These are phyloP conservation scores for Suhomyces vadensis DNA, from an alignment of 805 yeast genomes.

Conservation along the genomic window DNA sequence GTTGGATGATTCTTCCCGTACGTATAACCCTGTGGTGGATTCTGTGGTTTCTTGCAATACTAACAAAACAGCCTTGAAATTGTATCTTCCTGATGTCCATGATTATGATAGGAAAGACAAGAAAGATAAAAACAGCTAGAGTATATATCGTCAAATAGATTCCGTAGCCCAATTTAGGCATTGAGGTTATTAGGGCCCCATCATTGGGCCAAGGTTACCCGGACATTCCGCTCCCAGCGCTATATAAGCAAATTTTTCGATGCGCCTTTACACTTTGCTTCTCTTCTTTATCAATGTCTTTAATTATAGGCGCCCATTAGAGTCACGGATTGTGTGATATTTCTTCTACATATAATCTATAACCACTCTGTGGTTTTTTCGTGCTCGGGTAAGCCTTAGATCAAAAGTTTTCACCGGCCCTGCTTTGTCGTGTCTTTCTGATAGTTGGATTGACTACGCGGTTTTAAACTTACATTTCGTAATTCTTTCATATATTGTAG, in stretches of 20 bases:
- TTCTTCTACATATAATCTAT: conserved; percentile 49
- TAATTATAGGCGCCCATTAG: conserved; percentile 78
- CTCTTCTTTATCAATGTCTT: conserved; percentile 44
- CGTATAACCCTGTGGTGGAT: conserved; percentile 15
- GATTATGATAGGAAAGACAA: conserved; percentile 51
- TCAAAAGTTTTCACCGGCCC: conserved; percentile 53
- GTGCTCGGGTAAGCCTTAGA: conserved; percentile 98
- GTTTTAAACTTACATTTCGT: conserved; percentile 66
- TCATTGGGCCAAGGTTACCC: conserved; percentile 10
- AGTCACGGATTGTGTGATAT: conserved; percentile 59
- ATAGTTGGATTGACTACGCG: conserved; percentile 58
- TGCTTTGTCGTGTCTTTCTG: conserved; percentile 54
- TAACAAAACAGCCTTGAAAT: conserved; percentile 39
- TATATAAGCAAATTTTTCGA: conserved; percentile 9
- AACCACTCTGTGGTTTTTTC: conserved; percentile 50
- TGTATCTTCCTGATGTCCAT: conserved; percentile 56
- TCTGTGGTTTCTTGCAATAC: conserved; percentile 11
- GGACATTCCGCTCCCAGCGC: conserved; percentile 4
- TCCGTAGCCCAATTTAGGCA: too few species aligned
- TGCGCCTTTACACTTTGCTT: conserved; percentile 12
- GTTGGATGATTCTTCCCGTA: conserved; percentile 54
- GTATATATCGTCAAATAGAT: too few species aligned
- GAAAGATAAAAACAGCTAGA: background rate
- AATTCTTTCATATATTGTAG: background rate
- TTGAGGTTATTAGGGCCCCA: too few species aligned